These are phyloP conservation scores for Xylaria sp. DNA, from an alignment of 2,329 filamentous ascomycete species.

Conservation along the genomic window DNA sequence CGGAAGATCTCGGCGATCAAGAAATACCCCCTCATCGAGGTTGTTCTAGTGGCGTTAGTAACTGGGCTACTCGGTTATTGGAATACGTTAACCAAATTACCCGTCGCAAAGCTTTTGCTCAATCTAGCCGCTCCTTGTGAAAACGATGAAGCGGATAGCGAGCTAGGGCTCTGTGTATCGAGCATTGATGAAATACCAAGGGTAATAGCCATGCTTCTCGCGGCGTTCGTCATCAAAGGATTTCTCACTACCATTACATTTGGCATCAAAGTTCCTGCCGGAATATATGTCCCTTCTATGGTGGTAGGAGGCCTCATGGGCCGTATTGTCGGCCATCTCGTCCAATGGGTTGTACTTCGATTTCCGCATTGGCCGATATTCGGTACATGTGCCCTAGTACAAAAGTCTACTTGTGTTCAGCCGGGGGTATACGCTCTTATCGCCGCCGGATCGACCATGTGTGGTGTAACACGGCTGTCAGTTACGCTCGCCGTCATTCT, in stretches of 20 bases:
- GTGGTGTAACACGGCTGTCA: constrained; percentile 91
- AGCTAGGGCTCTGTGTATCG: constrained; percentile 81
- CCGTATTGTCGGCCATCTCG: constrained; percentile 84
- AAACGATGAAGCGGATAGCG: constrained; percentile 69
- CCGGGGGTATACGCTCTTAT: constrained; percentile 97
- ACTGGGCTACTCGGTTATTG: constrained; percentile 91
- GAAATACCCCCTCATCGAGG: constrained; percentile 84
- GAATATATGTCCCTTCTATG: constrained; percentile 99
- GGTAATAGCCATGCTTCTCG: constrained; percentile 75
- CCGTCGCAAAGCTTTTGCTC: constrained; percentile 89
- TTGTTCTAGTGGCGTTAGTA: constrained; percentile 84
- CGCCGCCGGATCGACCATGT: constrained; percentile 97
- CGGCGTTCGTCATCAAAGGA: constrained; percentile 90
- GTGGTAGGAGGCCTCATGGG: constrained; percentile 95
- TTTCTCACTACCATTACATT: constrained; percentile 91
- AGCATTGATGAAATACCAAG: constrained; percentile 79
- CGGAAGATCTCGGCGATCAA: constrained; percentile 85
- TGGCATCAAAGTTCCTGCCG: constrained; percentile 95
- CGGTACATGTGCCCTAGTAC: constrained; percentile 74
- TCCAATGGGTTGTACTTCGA: constrained; percentile 82
- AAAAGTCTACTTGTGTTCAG: constrained; percentile 86
- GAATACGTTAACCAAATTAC: constrained; percentile 89
- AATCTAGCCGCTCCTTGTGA: constrained; percentile 92
- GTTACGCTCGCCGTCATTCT: constrained; percentile 95
- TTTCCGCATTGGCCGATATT: constrained; percentile 80